phyloP scores from a whole-genome alignment of 208 protist species.

The Wallacemonas sp. region DNA sequence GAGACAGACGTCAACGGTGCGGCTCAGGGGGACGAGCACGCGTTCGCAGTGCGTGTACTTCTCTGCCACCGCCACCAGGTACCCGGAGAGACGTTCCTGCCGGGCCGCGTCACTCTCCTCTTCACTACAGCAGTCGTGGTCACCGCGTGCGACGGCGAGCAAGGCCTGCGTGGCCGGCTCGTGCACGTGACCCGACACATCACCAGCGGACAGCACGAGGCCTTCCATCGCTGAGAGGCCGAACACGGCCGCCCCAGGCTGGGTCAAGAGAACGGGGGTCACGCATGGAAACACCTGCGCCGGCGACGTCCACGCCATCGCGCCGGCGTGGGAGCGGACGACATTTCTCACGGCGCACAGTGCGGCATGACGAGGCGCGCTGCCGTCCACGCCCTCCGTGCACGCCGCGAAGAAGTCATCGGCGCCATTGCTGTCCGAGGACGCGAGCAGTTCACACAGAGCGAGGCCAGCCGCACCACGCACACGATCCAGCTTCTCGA shows the following conservation, averaged over 20 bases:
- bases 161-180: conserved; percentile 64
- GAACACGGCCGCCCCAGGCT: conserved; percentile 29
- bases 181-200: conserved; percentile 80
- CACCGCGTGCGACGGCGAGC: conserved; percentile 30
- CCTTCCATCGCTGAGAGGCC: conserved; percentile 67
- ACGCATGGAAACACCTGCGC: conserved; percentile 42
- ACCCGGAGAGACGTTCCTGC: conserved; percentile 35
- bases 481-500: conserved; percentile 93
- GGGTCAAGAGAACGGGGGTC: conserved; percentile 45
- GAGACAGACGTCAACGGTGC: conserved; percentile 56
- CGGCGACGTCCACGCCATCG: conserved; percentile 31
- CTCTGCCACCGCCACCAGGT: conserved; percentile 50
- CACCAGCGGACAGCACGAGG: conserved; percentile 80
- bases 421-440: conserved; percentile 3
- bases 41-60: conserved; percentile 64
- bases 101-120: not conserved
- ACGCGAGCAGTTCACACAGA: conserved; percentile 35
- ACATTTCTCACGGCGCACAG: not conserved
- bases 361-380: too few species aligned
- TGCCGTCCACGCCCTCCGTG: too few species aligned
- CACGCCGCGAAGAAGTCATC: too few species aligned
- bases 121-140: not conserved
- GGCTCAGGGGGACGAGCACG: conserved; percentile 76
- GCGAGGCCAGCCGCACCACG: conserved; percentile 55
- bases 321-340: not conserved